Percentiles rank a stretch among this genome's conserved stretches.
phyloP scores from a whole-genome alignment of 805 yeast genomes.

The Wickerhamomyces hampshirensis region DNA sequence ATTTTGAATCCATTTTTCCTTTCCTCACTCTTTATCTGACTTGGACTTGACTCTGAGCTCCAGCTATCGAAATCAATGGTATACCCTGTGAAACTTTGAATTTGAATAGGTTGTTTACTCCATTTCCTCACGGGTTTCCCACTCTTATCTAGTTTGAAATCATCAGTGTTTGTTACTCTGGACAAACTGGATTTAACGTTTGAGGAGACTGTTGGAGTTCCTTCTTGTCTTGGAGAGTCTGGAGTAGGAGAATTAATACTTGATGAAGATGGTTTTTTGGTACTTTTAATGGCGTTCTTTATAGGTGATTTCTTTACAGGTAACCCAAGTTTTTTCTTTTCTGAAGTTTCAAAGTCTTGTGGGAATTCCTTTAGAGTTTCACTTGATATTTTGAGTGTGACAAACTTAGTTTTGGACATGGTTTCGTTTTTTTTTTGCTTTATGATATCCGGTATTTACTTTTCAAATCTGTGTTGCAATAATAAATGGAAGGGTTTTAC shows the following conservation, averaged over 20 bases:
- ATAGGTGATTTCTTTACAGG: conserved; percentile 4
- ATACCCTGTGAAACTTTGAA: conserved; percentile 43
- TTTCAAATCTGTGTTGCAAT: too few species aligned
- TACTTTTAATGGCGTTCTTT: conserved; percentile 1
- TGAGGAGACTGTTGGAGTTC: conserved; percentile 7
- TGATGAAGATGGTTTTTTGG: conserved; percentile 1
- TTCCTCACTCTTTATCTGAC: conserved; percentile 2
- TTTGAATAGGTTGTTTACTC: conserved; percentile 33
- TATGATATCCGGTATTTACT: too few species aligned
- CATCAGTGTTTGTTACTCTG: conserved; percentile 12
- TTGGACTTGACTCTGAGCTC: conserved; percentile 16
- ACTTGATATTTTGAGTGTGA: conserved; percentile 16
- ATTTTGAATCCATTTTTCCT: conserved; percentile 11
- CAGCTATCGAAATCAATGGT: conserved; percentile 32
- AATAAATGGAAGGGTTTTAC: too few species aligned
- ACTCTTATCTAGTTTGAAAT: conserved; percentile 33
- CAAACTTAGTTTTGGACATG: conserved; percentile 12
- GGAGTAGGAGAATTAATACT: conserved; percentile 8
- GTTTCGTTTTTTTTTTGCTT: too few species aligned
- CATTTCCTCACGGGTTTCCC: conserved; percentile 42
- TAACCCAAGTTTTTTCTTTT: background rate
- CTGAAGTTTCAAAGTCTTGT: conserved; percentile 6
- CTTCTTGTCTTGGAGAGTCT: conserved; percentile 12
- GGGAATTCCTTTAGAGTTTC: conserved; percentile 10
- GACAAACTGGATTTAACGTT: conserved; percentile 7